Conservation (phyloP, 78 protist genomes). For the Guillardia theta region DNA sequence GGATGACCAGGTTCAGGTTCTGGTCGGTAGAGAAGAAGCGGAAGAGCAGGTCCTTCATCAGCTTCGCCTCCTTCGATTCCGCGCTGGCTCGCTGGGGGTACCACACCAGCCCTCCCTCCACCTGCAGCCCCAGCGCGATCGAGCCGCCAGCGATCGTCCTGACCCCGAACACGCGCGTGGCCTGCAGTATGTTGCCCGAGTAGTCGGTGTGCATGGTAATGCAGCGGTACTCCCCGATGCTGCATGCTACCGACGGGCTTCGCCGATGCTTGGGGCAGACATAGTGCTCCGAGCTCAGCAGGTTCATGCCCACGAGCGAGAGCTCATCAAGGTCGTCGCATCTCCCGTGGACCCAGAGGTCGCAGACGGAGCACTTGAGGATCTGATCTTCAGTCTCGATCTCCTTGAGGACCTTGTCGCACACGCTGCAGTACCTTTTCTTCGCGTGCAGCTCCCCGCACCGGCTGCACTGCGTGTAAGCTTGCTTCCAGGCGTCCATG, state of each 20-base stretch:
- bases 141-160: not conserved
- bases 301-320: too few species aligned
- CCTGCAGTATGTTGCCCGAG: too few species aligned
- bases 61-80: not conserved
- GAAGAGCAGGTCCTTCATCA: not conserved
- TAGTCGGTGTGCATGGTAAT: too few species aligned
- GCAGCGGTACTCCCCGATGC: not conserved
- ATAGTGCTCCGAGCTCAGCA: too few species aligned
- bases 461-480: not conserved
- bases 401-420: not conserved
- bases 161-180: too few species aligned
- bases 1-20: not conserved
- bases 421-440: not conserved
- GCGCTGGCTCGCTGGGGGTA: too few species aligned
- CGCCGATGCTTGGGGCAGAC: too few species aligned
- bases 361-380: not conserved
- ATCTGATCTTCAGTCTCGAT: not conserved
- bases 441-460: not conserved
- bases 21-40: not conserved
- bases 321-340: conserved; percentile 12
- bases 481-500: not conserved
- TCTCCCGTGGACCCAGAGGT: not conserved
- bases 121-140: too few species aligned
- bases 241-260: not conserved
- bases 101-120: too few species aligned